phyloP scores from a whole-genome alignment of 352 stramenopile genomes.

The Aphanomyces astaci region DNA sequence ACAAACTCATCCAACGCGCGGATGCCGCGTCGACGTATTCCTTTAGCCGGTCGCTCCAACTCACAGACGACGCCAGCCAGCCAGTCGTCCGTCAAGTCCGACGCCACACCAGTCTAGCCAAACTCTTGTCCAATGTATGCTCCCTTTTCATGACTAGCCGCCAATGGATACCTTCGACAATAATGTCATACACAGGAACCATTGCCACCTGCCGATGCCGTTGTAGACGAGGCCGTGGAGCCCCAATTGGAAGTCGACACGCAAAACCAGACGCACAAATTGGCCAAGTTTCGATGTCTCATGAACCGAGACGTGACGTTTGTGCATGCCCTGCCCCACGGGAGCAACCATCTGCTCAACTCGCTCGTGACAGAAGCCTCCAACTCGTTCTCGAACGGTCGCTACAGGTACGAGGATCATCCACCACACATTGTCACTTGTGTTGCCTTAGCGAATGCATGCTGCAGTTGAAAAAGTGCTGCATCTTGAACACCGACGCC shows the following conservation, averaged over 20 bases:
- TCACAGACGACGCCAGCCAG: not conserved
- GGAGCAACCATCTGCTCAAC: not conserved
- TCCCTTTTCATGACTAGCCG: too few relatives aligned
- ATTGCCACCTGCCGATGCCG: too few relatives aligned
- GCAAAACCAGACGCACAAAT: not conserved
- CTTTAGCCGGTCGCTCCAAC: not conserved
- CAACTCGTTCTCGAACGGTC: not conserved
- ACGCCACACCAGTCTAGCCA: not conserved
- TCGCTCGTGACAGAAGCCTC: not conserved
- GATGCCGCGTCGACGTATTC: not conserved
- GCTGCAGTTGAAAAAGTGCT: conserved; percentile 5
- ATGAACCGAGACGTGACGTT: conserved; percentile 7
- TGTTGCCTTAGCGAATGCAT: conserved; percentile 6
- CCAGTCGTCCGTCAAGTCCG: not conserved
- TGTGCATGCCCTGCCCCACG: conserved; percentile 2
- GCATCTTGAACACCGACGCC: not conserved
- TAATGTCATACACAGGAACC: too few relatives aligned
- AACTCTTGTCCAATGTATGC: not conserved
- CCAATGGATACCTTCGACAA: too few relatives aligned
- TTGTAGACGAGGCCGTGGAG: not conserved
- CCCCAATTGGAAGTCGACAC: not conserved
- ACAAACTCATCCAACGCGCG: not conserved
- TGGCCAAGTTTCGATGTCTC: conserved; percentile 12
- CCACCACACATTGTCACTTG: too few relatives aligned
- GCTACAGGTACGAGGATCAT: conserved; percentile 5